Base-by-base conservation (phyloP, 23 red algal species). In the Cyanidium caldarium region DNA sequence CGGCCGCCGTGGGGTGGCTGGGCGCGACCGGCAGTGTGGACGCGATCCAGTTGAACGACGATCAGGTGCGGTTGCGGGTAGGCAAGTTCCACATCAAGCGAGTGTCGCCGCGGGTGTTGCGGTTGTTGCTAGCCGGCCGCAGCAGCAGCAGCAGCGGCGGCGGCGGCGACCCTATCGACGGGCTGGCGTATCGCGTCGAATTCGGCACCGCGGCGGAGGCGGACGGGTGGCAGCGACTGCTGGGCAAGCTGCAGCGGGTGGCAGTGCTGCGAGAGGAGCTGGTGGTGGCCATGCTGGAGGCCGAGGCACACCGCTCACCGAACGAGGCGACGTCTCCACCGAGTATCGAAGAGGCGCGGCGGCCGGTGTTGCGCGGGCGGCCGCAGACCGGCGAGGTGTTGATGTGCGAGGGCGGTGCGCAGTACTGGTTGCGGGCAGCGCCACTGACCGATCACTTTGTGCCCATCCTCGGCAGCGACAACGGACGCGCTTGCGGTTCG, bases 141-240 rank as follows among this genome's bases (percentile, higher is more conserved):
- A 28, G 19, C 5, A 28, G n/a, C 7, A 25, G n/a, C 10, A n/a
- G n/a, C n/a, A 61, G 51, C 51, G 51, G 51, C 51, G 51, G 19
- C 5, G 51, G n/a, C 7, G 23, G n/a, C 10, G 51, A 61, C 3
- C 13, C 3, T 28, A 28, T 28, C 21, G 19, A 28, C 13, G n/a
- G n/a, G 51, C 7, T 61, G 23, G 51, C 51, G n/a, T 61, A 61
- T 61, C 10, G 51, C 19, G 21, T 61, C 7, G 51, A 61, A 16
- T 61, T 61, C 31, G 51, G n/a, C 31, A 5, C 7, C 19, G 51
- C 51, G 23, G 10, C 21, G 3, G 51, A 61, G 21, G 51, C 51
- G n/a, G 51, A 61, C 5, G 51, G n/a, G n/a, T 61, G 51, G 51
- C 23, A 28, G 51, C 51, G 51, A 61, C 51, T 61, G 19, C 51